Conservation (phyloP, 345 rosid species). For the Lepidium didymum region DNA sequence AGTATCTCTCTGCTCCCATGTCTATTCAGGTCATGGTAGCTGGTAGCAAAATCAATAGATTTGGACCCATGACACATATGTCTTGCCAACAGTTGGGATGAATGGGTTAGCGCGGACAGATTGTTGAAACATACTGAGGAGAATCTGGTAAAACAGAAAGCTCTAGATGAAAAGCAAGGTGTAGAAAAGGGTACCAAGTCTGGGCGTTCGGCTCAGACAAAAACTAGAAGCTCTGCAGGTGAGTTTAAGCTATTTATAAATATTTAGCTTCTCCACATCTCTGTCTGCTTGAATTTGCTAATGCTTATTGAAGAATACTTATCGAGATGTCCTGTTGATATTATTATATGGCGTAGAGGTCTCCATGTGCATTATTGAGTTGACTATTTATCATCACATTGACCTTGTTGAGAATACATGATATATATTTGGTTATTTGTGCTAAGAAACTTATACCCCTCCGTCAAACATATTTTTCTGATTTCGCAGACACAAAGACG, state of each 20-base stretch:
- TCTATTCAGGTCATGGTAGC: background rate
- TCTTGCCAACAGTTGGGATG: constrained; percentile 84
- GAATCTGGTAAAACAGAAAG: constrained; percentile 61
- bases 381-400: background rate
- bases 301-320: background rate
- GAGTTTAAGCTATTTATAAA: constrained; percentile 11
- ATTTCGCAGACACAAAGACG: constrained; percentile 55
- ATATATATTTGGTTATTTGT: background rate
- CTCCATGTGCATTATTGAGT: background rate
- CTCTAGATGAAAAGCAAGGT: constrained; percentile 51
- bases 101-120: constrained; percentile 80
- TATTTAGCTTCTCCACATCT: background rate
- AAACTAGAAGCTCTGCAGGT: constrained; percentile 60
- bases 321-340: background rate
- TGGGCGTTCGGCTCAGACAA: constrained; percentile 52
- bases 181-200: constrained; percentile 56
- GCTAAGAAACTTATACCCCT: background rate
- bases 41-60: background rate
- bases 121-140: constrained; percentile 60
- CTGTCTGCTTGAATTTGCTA: background rate
- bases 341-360: background rate
- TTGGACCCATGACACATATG: constrained; percentile 36
- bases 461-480: constrained; percentile 10
- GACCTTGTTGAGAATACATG: background rate
- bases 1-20: constrained; percentile 36